A percentile compares a stretch with the other conserved stretches of the same genome.
Evolutionary conservation across 176 grass and related monocot genomes (phyloP).

Genomic region (Chrysopogon serrulatus): DNA sequence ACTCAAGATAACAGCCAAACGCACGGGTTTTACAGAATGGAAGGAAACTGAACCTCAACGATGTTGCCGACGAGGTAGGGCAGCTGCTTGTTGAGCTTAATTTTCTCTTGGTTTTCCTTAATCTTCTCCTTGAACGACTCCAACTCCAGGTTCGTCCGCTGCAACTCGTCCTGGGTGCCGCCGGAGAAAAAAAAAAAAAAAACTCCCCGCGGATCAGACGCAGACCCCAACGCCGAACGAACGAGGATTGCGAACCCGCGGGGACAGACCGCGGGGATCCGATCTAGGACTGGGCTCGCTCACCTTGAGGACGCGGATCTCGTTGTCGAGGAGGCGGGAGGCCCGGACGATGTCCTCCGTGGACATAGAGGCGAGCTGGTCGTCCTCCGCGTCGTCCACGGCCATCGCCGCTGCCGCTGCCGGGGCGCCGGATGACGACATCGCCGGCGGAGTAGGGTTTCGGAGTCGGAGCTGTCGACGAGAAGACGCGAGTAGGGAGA

Average conservation of each 20-base stretch:
- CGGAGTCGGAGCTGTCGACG: neutral
- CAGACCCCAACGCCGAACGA: neutral
- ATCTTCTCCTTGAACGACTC: conserved; percentile 71
- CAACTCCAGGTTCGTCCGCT: conserved; percentile 67
- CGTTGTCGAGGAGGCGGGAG: too few relatives aligned
- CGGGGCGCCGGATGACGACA: neutral
- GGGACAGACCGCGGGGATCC: neutral
- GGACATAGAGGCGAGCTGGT: too few relatives aligned
- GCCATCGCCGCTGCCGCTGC: conserved; percentile 35
- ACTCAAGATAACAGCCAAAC: neutral
- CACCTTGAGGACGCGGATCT: too few relatives aligned
- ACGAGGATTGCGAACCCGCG: neutral
- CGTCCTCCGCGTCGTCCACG: neutral
- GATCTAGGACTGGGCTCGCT: neutral
- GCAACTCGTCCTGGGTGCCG: conserved; percentile 51
- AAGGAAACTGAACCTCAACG: conserved; percentile 48
- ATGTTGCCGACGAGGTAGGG: conserved; percentile 83
- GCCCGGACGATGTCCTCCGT: too few relatives aligned
- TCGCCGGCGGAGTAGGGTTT: neutral
- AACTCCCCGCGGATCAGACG: neutral
- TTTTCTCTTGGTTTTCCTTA: conserved; percentile 85
- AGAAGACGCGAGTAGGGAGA: neutral
- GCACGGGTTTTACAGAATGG: neutral
- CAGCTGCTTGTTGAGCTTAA: conserved; percentile 80
- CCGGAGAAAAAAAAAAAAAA: neutral